Percentiles rank a stretch among this genome's conserved stretches.
Evolutionary conservation across 108 stramenopile genomes (phyloP).

Genomic region (Pseudonitzschia pungens): DNA sequence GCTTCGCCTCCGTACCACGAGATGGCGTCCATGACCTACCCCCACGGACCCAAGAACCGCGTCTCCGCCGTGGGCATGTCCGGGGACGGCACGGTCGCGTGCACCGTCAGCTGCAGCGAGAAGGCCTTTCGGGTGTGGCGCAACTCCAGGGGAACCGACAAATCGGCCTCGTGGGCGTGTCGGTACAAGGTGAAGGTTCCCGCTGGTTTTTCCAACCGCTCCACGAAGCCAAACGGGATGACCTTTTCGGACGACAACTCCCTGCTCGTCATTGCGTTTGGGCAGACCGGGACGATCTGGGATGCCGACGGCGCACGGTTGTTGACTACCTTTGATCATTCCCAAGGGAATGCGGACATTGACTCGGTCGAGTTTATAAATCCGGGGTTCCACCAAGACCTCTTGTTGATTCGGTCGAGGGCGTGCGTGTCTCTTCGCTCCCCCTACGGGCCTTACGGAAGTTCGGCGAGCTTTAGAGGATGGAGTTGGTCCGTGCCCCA

Average conservation of each 20-base stretch:
- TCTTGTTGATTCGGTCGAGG: slow-evolving; percentile 50
- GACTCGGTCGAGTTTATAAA: slow-evolving; percentile 41
- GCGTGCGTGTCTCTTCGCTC: slow-evolving; percentile 51
- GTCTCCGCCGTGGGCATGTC: slow-evolving; percentile 62
- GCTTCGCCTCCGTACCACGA: slow-evolving; percentile 22
- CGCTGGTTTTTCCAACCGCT: slow-evolving; percentile 64
- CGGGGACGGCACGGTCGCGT: slow-evolving; percentile 52
- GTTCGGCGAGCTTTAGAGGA: slow-evolving; percentile 21
- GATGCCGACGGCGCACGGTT: slow-evolving; percentile 62
- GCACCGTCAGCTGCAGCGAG: slow-evolving; percentile 78
- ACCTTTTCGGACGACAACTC: slow-evolving; percentile 76
- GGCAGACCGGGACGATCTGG: slow-evolving; percentile 68
- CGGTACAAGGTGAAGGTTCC: slow-evolving; percentile 71
- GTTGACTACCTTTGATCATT: slow-evolving; percentile 56
- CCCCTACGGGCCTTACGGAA: slow-evolving; percentile 38
- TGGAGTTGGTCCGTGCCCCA: slow-evolving; percentile 45
- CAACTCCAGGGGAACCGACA: not conserved
- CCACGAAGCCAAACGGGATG: slow-evolving; percentile 33
- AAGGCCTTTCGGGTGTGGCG: slow-evolving; percentile 79
- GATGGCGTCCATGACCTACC: slow-evolving; percentile 68
- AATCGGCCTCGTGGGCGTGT: slow-evolving; percentile 57
- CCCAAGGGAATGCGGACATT: slow-evolving; percentile 21
- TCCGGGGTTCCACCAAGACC: slow-evolving; percentile 48
- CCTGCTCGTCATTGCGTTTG: slow-evolving; percentile 69
- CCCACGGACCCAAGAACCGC: slow-evolving; percentile 65